Conservation (phyloP, 352 stramenopile species). For the Hyaloperonospora brassicae region DNA sequence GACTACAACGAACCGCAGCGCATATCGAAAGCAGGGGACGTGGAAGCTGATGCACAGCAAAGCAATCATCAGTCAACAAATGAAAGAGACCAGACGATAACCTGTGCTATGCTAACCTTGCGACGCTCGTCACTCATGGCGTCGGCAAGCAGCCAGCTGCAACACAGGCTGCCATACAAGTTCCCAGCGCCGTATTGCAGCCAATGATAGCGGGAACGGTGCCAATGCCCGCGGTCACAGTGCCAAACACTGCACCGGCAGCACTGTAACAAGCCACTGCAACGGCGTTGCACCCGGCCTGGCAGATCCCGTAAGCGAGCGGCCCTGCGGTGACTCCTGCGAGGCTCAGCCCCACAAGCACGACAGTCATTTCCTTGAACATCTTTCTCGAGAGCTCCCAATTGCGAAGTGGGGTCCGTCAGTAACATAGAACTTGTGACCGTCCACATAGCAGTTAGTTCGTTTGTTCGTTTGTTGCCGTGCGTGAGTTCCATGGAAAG, state of each 20-base stretch:
- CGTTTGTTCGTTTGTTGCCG: too few relatives aligned
- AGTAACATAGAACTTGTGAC: too few relatives aligned
- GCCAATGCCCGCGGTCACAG: conserved; percentile 19
- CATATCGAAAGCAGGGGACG: too few relatives aligned
- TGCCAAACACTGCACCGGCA: conserved; percentile 32
- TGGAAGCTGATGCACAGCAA: neutral
- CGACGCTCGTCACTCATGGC: neutral
- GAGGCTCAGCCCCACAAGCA: conserved; percentile 6
- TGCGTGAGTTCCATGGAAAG: too few relatives aligned
- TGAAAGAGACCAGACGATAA: too few relatives aligned
- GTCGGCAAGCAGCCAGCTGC: conserved; percentile 19
- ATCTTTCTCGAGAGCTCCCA: neutral
- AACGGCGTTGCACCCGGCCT: conserved; percentile 34
- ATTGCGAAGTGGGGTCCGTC: too few relatives aligned
- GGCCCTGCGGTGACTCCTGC: conserved; percentile 12
- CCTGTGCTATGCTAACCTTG: too few relatives aligned
- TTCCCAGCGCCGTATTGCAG: conserved; percentile 27
- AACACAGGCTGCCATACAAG: conserved; percentile 38
- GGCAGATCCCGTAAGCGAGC: conserved; percentile 29
- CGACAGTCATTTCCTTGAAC: conserved; percentile 4
- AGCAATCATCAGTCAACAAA: too few relatives aligned
- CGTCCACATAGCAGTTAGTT: too few relatives aligned
- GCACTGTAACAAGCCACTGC: conserved; percentile 31
- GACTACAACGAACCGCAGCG: too few relatives aligned
- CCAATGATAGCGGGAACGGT: conserved; percentile 5